Evolutionary conservation across 225 moss, liverwort and hornwort genomes (phyloP), one percentile per base, ranked within the genome.

Genomic region (Polytrichum formosum): DNA sequence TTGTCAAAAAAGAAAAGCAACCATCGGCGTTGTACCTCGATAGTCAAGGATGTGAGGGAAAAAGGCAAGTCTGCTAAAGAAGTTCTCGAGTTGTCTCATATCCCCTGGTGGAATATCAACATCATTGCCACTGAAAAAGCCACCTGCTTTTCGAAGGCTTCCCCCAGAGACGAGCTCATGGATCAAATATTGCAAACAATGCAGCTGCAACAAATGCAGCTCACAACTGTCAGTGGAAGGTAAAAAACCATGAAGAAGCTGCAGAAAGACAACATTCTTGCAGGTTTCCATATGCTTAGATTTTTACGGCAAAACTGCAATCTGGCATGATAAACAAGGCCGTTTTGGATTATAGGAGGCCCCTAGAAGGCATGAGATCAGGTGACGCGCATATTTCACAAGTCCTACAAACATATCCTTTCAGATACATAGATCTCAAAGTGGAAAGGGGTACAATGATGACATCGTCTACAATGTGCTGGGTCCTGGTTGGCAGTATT

Each of bases 41-140:
- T 80, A 88, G 65, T 84, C 88, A 61, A 88, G 80, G 70, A 88
- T 80, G 71, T 85, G 85, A 23, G 88, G 88, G 46, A 85, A 85
- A 78, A 88, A 70, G 30, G 74, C 68, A 26, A 88, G 80, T 66
- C 80, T 72, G 54, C 82, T 85, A 77, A 88, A 85, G 29, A 88
- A 88, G 69, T 69, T 72, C 77, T 88, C 88, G 54, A 88, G 63
- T 68, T 85, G 78, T 63, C 73, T 80, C 79, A 84, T 75, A 22
- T 88, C 85, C 7, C 37, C 71, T 28, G 85, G 67, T 17, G 85
- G 80, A 35, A 88, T 74, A 65, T 88, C 88, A 28, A 82, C 75
- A 59, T 88, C 88, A 72, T 70, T 80, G 78, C 77, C 80, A 17
- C 80, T 82, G 76, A 88, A 88, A 73, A 88, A 85, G 16, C 88